Conservation (phyloP, 768 basidiomycete species). For the Leccinum uliginosum region DNA sequence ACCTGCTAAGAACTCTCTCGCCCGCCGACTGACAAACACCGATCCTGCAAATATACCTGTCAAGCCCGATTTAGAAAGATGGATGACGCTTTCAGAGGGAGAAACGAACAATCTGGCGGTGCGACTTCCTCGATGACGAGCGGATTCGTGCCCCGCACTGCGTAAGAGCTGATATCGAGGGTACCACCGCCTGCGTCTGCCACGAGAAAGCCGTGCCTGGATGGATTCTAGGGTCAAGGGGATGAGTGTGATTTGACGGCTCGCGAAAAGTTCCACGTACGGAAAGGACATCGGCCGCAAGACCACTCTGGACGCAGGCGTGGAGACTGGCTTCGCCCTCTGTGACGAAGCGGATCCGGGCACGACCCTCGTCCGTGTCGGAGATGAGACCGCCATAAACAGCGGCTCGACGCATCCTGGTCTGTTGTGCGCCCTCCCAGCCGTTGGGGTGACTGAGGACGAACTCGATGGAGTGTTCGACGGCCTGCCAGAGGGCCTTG, state of each 20-base stretch:
- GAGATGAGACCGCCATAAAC: conserved; percentile 70
- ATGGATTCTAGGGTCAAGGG: conserved; percentile 49
- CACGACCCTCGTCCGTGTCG: conserved; percentile 67
- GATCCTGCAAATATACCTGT: conserved; percentile 80
- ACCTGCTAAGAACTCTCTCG: conserved; percentile 71
- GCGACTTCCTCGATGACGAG: conserved; percentile 81
- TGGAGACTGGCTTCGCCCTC: conserved; percentile 84
- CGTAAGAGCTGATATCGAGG: conserved; percentile 77
- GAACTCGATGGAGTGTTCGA: conserved; percentile 67
- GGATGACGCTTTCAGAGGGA: not conserved
- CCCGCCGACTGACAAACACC: conserved; percentile 75
- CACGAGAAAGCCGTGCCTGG: conserved; percentile 73
- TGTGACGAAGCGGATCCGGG: conserved; percentile 74
- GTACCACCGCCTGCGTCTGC: conserved; percentile 82
- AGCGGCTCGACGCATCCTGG: conserved; percentile 72
- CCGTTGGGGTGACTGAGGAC: conserved; percentile 80
- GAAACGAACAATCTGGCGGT: conserved; percentile 67
- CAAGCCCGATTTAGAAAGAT: conserved; percentile 6
- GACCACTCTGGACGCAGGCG: conserved; percentile 72
- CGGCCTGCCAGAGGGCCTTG: conserved; percentile 59
- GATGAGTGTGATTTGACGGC: not conserved
- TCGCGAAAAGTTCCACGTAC: conserved; percentile 35
- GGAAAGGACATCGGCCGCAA: conserved; percentile 73
- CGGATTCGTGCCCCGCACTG: conserved; percentile 62
- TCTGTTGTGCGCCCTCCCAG: conserved; percentile 74